A percentile compares a stretch with the other conserved stretches of the same genome.
phyloP scores from a whole-genome alignment of 148 eudicot species.

The Rhododendron ferrugineum region DNA sequence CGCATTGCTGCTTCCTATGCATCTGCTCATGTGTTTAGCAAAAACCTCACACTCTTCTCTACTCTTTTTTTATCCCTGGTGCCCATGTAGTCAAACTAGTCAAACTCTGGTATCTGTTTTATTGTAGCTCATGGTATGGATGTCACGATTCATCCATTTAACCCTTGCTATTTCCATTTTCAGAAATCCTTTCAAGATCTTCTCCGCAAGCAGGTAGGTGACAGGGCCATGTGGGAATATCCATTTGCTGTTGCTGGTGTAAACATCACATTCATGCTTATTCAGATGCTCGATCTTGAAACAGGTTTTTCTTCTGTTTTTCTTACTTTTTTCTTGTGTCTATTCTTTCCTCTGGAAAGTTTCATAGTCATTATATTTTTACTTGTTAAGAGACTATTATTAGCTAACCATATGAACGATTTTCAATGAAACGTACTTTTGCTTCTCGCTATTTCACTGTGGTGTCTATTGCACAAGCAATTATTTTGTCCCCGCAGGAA shows the following conservation, averaged over 20 bases:
- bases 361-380: neutral
- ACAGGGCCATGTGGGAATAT: constrained; percentile 93
- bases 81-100: neutral
- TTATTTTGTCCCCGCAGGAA: neutral
- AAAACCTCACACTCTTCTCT: neutral
- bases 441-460: constrained; percentile 7
- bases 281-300: constrained; percentile 96
- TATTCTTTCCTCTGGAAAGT: neutral
- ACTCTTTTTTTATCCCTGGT: neutral
- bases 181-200: constrained; percentile 95
- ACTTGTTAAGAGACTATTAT: neutral
- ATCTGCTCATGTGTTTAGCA: neutral
- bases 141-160: neutral
- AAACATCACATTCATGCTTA: constrained; percentile 91
- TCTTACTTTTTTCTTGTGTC: neutral
- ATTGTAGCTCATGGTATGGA: neutral
- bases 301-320: constrained; percentile 40
- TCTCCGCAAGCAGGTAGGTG: constrained; percentile 85
- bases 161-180: constrained; percentile 12
- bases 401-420: neutral
- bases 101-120: neutral
- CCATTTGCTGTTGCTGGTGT: constrained; percentile 99
- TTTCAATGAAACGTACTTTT: neutral
- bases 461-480: neutral
- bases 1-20: neutral